Base-by-base conservation (phyloP, 768 basidiomycete species). In the Termitomyces sp. region DNA sequence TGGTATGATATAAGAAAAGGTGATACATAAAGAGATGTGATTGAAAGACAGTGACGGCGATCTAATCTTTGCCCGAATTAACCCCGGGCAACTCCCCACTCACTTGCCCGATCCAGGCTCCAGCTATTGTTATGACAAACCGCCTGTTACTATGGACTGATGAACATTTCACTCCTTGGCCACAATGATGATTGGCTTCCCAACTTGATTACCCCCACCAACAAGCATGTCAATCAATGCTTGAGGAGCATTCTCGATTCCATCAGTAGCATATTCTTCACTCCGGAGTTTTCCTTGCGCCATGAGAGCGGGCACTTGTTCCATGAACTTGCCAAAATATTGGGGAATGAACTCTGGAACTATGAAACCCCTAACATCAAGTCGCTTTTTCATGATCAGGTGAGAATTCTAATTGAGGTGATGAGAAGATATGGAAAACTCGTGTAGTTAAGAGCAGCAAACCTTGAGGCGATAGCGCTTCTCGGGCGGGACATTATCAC, bases 331-430 rank as follows among this genome's bases (percentile, higher is more conserved):
- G 0, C 68, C 67, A 30, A 62, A 35, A 60, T 71, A 74, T 62
- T 77, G 72, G 0, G 65, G 61, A n/a, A 66, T 59, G 5, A 70
- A 56, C 61, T 68, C 67, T 4, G 56, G 56, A 10, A 73, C 64
- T 23, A 80, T 70, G 65, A 84, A 80, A 0, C 82, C 82, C n/a
- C 69, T 61, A 12, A 83, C 66, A 13, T 69, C 75, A 38, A 82
- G 70, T 23, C 75, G 74, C 63, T 79, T 79, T 4, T 62, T 53
- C 46, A 82, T 67, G 44, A 81, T 66, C n/a, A 69, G 55, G n/a
- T 70, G 47, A 43, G 75, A 58, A 57, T 80, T 82, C 74, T 79
- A 28, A 5, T 2, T 2, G 32, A 23, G 28, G 38, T 30, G 10
- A 35, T 56, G 28, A 43, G 35, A 35, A 36, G 9, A 43, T 20